phyloP scores from a whole-genome alignment of 1,139 yeast genomes.

The Pichia sp. region DNA sequence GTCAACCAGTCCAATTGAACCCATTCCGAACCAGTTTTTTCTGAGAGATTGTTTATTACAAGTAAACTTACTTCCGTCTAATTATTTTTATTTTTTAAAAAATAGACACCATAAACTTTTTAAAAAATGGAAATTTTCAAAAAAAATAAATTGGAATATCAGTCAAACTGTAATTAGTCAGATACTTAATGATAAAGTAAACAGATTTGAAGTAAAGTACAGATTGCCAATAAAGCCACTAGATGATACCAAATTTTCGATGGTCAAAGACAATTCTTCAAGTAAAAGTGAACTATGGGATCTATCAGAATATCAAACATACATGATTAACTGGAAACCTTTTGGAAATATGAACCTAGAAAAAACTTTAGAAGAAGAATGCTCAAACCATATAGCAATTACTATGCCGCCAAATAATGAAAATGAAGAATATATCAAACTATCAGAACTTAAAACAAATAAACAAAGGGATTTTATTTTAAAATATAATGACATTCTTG shows the following conservation, averaged over 20 bases:
- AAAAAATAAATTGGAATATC: not conserved
- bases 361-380: slow-evolving; percentile 3
- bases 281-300: slow-evolving; percentile 4
- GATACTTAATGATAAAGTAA: slow-evolving; percentile 1
- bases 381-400: not conserved
- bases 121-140: slow-evolving; percentile 1
- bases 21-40: not conserved
- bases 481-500: not conserved
- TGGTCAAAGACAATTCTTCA: too few relatives aligned
- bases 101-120: too few relatives aligned
- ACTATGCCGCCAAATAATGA: not conserved
- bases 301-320: slow-evolving; percentile 4
- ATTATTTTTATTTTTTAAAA: too few relatives aligned
- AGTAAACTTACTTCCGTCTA: not conserved
- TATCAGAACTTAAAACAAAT: not conserved
- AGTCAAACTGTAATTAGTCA: not conserved
- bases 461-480: not conserved
- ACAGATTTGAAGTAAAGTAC: slow-evolving; percentile 5
- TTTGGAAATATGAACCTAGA: not conserved
- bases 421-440: slow-evolving; percentile 1
- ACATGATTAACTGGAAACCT: slow-evolving; percentile 10
- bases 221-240: not conserved
- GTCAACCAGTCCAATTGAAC: not conserved
- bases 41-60: not conserved
- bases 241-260: not conserved